These are phyloP conservation scores for Candida coquimbonensis DNA, from an alignment of 805 yeast genomes.

Conservation along the genomic window DNA sequence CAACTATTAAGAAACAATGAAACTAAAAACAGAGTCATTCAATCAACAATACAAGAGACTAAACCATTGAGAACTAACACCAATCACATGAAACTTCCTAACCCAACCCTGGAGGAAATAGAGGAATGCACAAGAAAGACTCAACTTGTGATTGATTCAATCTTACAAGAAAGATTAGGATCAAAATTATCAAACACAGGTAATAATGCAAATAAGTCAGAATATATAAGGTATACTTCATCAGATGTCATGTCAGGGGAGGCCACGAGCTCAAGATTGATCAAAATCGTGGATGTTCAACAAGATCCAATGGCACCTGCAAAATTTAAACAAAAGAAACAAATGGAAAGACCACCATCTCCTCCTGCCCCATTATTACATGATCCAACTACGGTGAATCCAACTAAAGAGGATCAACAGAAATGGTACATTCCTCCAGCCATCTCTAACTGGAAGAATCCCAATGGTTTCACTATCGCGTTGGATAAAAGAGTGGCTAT, in stretches of 20 bases:
- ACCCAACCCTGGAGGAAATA: slow-evolving; percentile 41
- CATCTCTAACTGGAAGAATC: slow-evolving; percentile 92
- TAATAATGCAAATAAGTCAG: slow-evolving; percentile 28
- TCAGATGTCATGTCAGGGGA: slow-evolving; percentile 28
- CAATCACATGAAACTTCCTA: slow-evolving; percentile 32
- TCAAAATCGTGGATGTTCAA: slow-evolving; percentile 60
- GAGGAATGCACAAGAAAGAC: slow-evolving; percentile 48
- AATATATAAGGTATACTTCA: slow-evolving; percentile 40
- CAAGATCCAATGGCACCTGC: slow-evolving; percentile 87
- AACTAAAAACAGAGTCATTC: slow-evolving; percentile 22
- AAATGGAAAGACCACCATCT: slow-evolving; percentile 62
- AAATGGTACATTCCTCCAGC: slow-evolving; percentile 89
- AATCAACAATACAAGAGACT: slow-evolving; percentile 47
- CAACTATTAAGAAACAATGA: slow-evolving; percentile 15
- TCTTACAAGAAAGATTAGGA: slow-evolving; percentile 33
- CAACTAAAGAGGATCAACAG: slow-evolving; percentile 66
- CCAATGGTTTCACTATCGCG: slow-evolving; percentile 79
- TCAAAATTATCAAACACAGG: slow-evolving; percentile 15
- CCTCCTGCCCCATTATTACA: slow-evolving; percentile 67
- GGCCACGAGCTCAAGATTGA: slow-evolving; percentile 33
- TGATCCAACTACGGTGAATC: slow-evolving; percentile 33
- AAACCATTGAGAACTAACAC: slow-evolving; percentile 50
- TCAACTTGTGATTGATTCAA: slow-evolving; percentile 41
- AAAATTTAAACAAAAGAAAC: slow-evolving; percentile 57
- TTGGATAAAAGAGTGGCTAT: slow-evolving; percentile 67